phyloP scores from a whole-genome alignment of 768 basidiomycete genomes.

The Auricularia heimuer region DNA sequence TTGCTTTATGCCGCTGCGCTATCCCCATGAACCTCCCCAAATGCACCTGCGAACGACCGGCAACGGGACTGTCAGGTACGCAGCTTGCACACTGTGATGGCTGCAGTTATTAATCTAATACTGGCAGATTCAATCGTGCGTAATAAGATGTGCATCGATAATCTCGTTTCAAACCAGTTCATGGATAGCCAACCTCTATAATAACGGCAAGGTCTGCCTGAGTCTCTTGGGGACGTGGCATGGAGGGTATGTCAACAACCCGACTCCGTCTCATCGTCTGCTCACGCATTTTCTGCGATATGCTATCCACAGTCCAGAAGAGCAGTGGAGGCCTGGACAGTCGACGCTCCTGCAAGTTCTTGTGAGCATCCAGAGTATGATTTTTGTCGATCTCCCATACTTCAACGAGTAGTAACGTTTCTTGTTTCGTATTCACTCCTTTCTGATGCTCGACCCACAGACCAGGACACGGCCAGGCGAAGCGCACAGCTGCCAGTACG shows the following conservation, averaged over 20 bases:
- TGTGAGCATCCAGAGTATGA: conserved; percentile 52
- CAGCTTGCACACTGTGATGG: no score
- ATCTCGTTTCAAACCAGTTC: conserved; percentile 24
- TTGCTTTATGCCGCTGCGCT: conserved; percentile 43
- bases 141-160: no score
- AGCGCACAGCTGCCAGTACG: conserved; percentile 28
- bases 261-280: no score
- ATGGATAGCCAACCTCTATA: conserved; percentile 37
- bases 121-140: no score
- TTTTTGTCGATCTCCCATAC: conserved; percentile 42
- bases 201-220: conserved; percentile 41
- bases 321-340: conserved; percentile 36
- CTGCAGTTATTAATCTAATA: no score
- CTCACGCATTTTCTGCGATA: no score
- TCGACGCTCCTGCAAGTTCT: conserved; percentile 50
- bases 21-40: conserved; percentile 37
- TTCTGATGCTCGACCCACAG: conserved; percentile 18
- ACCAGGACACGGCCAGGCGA: conserved; percentile 38
- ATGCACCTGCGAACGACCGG: conserved; percentile 47
- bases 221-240: conserved; percentile 48
- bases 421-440: neutral
- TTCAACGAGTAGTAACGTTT: conserved; percentile 41
- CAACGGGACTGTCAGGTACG: conserved; percentile 33
- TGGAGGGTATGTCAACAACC: conserved; percentile 28
- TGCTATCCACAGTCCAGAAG: conserved; percentile 23